phyloP scores from a whole-genome alignment of 2,329 filamentous ascomycete genomes.

The Botrytis squamosa region DNA sequence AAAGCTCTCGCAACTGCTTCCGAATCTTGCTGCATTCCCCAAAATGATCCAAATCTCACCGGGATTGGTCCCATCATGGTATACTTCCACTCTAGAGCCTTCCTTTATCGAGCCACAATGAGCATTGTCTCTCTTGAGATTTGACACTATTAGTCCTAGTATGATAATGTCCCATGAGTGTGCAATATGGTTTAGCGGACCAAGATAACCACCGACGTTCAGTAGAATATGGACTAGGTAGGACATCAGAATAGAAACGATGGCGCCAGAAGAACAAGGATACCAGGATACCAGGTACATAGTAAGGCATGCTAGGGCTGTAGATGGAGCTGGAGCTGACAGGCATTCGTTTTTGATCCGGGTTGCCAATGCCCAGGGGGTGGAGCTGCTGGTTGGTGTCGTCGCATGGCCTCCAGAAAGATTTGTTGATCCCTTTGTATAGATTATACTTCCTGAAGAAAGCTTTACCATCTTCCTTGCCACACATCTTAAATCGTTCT shows the following conservation, averaged over 20 bases:
- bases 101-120: constrained; percentile 7
- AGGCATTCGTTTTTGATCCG: constrained; percentile 35
- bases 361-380: constrained; percentile 29
- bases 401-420: constrained; percentile 29
- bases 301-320: constrained; percentile 33
- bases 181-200: constrained; percentile 4
- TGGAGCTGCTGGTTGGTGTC: constrained; percentile 36
- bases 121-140: constrained; percentile 13
- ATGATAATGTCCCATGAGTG: constrained; percentile 4
- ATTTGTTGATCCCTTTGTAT: constrained; percentile 31
- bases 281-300: constrained; percentile 25
- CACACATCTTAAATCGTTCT: constrained; percentile 24
- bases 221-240: constrained; percentile 24
- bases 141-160: constrained; percentile 9
- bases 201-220: constrained; percentile 17
- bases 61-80: constrained; percentile 13
- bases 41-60: constrained; percentile 13
- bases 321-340: constrained; percentile 33
- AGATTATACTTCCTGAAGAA: constrained; percentile 31
- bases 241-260: constrained; percentile 33
- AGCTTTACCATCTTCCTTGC: constrained; percentile 26
- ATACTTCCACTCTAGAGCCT: constrained; percentile 1
- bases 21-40: constrained; percentile 1
- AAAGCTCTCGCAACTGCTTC: constrained; percentile 4
- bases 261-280: constrained; percentile 32